Evolutionary conservation across 192 early-diverging fungal genomes (phyloP).

Genomic region (Physocladia obscura): DNA sequence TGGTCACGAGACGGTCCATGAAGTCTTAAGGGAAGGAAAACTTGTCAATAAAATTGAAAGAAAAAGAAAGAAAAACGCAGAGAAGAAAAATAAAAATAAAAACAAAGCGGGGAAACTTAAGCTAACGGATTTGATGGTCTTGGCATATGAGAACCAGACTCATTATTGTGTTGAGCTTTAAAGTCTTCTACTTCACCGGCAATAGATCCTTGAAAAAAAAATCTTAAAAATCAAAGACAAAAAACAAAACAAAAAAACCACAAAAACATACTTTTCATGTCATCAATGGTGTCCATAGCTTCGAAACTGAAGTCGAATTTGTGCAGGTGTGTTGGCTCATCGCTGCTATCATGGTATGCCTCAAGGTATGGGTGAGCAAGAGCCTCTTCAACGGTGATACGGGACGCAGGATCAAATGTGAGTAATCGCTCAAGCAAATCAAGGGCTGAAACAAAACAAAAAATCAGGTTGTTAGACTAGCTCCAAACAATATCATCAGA

Average conservation of each 20-base stretch:
- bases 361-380: conserved; percentile 90
- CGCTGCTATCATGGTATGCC: conserved; percentile 86
- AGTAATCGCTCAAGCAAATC: conserved; percentile 85
- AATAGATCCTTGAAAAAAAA: conserved; percentile 31
- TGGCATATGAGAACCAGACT: too few species aligned
- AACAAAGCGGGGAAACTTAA: not conserved
- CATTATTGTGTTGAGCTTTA: conserved; percentile 56
- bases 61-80: not conserved
- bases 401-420: conserved; percentile 87
- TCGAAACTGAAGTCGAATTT: conserved; percentile 87
- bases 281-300: conserved; percentile 67
- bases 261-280: conserved; percentile 69
- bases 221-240: not conserved
- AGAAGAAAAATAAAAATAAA: not conserved
- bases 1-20: conserved; percentile 41
- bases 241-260: not conserved
- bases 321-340: conserved; percentile 74
- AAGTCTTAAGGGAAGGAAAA: conserved; percentile 22
- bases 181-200: conserved; percentile 46
- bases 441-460: conserved; percentile 58
- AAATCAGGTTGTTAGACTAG: not conserved
- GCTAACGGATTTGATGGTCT: conserved; percentile 3
- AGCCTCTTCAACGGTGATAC: conserved; percentile 91
- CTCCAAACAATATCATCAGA: not conserved
- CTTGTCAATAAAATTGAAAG: not conserved